Evolutionary conservation across 352 stramenopile genomes (phyloP).

Genomic region (Globisporangium parvum): DNA sequence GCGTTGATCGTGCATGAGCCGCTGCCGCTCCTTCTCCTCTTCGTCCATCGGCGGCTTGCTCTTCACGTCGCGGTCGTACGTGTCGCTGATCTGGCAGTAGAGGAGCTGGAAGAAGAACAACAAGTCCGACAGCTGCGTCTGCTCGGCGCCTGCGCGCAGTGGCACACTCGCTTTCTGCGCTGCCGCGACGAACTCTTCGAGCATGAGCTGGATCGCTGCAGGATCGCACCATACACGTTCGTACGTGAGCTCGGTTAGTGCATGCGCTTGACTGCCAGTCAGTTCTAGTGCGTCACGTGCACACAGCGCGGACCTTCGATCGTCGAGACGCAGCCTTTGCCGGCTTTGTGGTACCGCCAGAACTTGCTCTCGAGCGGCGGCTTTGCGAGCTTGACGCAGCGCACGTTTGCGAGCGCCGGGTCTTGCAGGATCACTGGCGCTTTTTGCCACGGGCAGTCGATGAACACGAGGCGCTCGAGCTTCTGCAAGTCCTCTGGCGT

Average conservation of each 20-base stretch:
- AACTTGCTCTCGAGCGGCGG: constrained; percentile 81
- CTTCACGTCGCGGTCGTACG: constrained; percentile 53
- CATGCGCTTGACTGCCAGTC: not conserved
- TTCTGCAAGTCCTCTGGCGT: constrained; percentile 44
- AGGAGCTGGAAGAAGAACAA: constrained; percentile 84
- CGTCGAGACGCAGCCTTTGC: constrained; percentile 80
- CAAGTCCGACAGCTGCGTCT: constrained; percentile 46
- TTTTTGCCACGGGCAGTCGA: constrained; percentile 86
- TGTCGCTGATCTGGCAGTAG: constrained; percentile 54
- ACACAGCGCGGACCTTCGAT: constrained; percentile 70
- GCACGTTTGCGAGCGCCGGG: constrained; percentile 40
- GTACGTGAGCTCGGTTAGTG: not conserved
- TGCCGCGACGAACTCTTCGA: constrained; percentile 63
- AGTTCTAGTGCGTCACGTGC: not conserved
- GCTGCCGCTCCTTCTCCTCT: constrained; percentile 73
- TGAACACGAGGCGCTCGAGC: constrained; percentile 75
- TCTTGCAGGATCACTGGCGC: constrained; percentile 67
- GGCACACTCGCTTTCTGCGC: constrained; percentile 25
- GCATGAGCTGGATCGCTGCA: constrained; percentile 76
- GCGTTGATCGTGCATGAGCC: constrained; percentile 52
- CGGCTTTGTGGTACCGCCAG: constrained; percentile 84
- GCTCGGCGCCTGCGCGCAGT: constrained; percentile 25
- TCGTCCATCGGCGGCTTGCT: constrained; percentile 76
- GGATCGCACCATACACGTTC: not conserved
- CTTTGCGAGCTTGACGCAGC: constrained; percentile 72